Percentiles rank a stretch among this genome's conserved stretches.
phyloP scores from a whole-genome alignment of 2,329 filamentous ascomycete genomes.

The Claviceps citrina region DNA sequence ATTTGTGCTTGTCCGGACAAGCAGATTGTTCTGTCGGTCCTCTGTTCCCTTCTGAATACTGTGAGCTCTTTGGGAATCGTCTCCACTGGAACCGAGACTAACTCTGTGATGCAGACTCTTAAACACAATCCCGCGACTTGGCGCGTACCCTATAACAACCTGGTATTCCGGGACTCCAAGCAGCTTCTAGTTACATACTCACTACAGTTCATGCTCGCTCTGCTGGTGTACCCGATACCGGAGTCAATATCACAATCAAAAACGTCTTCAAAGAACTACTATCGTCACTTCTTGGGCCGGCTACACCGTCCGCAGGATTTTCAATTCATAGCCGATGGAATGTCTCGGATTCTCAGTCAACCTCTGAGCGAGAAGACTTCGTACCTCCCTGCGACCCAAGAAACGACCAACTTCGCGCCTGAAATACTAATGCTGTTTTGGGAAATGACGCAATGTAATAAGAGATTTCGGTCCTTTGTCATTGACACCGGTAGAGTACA shows the following conservation, averaged over 20 bases:
- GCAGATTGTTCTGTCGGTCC: slow-evolving; percentile 72
- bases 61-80: slow-evolving; percentile 33
- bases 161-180: slow-evolving; percentile 82
- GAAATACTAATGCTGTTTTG: slow-evolving; percentile 96
- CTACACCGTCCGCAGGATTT: slow-evolving; percentile 91
- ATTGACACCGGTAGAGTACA: slow-evolving; percentile 88
- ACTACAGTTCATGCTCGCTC: slow-evolving; percentile 73
- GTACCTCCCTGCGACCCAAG: slow-evolving; percentile 74
- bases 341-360: slow-evolving; percentile 83
- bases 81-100: too few species aligned
- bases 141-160: slow-evolving; percentile 84
- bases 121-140: slow-evolving; percentile 93
- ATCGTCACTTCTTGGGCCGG: slow-evolving; percentile 79
- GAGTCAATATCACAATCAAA: slow-evolving; percentile 49
- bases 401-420: slow-evolving; percentile 70
- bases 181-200: slow-evolving; percentile 85
- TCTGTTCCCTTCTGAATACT: slow-evolving; percentile 90
- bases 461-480: slow-evolving; percentile 88
- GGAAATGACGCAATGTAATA: slow-evolving; percentile 96
- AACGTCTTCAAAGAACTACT: slow-evolving; percentile 66
- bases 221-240: slow-evolving; percentile 76
- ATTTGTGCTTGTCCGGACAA: slow-evolving; percentile 79
- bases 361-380: slow-evolving; percentile 78
- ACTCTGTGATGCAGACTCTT: slow-evolving; percentile 46
- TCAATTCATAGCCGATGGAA: slow-evolving; percentile 90